These are phyloP conservation scores for Clitocybe nebularis DNA, from an alignment of 1,284 basidiomycete species.

Conservation along the genomic window DNA sequence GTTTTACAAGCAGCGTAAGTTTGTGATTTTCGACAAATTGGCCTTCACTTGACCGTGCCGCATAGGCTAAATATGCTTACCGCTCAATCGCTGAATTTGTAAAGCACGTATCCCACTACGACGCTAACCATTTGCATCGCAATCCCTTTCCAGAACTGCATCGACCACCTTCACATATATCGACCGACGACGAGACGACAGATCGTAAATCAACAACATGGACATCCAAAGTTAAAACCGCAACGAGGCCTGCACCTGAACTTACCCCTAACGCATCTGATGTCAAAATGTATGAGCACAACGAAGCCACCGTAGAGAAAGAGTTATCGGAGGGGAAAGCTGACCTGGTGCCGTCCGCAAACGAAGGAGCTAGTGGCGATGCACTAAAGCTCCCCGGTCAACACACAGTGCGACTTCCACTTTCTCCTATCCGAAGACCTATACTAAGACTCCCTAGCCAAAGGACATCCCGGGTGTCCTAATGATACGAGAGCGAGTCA, in stretches of 20 bases:
- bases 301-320: conserved; percentile 25
- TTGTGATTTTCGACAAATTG: background rate
- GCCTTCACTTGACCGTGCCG: background rate
- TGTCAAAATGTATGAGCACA: conserved; percentile 27
- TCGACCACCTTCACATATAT: conserved; percentile 26
- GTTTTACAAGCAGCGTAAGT: conserved; percentile 57
- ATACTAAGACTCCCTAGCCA: background rate
- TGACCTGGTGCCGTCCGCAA: too few species aligned
- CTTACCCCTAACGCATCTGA: conserved; percentile 14
- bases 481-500: conserved; percentile 78
- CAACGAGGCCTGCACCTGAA: conserved; percentile 1
- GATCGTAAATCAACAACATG: conserved; percentile 7
- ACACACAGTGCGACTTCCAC: background rate
- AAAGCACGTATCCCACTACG: conserved; percentile 44
- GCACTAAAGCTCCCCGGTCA: too few species aligned
- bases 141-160: conserved; percentile 47
- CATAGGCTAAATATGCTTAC: conserved; percentile 55
- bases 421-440: background rate
- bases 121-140: conserved; percentile 30
- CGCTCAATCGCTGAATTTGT: conserved; percentile 53
- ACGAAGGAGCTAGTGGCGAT: too few species aligned
- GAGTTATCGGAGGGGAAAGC: conserved; percentile 6
- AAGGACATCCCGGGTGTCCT: conserved; percentile 28
- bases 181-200: conserved; percentile 12
- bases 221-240: background rate